Evolutionary conservation across 2,329 filamentous ascomycete species (phyloP).

Genomic region (Sclerotinia spermophila): DNA sequence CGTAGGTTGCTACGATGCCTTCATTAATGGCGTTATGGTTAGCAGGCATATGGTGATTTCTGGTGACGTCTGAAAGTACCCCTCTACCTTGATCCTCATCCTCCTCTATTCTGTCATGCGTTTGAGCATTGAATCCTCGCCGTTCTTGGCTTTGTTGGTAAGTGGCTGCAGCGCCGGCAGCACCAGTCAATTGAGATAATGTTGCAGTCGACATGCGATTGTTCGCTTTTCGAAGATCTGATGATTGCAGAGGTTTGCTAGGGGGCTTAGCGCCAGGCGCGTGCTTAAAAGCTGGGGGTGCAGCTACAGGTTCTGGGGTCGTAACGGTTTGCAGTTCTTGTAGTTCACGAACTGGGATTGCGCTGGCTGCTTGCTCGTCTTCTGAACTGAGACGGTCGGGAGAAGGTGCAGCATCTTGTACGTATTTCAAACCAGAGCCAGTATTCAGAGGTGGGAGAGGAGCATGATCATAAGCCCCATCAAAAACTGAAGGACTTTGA

Average conservation of each 20-base stretch:
- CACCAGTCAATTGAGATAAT: conserved; percentile 72
- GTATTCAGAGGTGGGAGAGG: conserved; percentile 33
- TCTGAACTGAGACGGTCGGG: conserved; percentile 56
- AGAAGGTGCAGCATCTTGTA: conserved; percentile 45
- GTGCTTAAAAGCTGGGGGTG: conserved; percentile 77
- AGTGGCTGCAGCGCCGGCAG: conserved; percentile 48
- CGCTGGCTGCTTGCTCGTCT: conserved; percentile 45
- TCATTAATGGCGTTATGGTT: conserved; percentile 35
- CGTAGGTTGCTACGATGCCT: conserved; percentile 37
- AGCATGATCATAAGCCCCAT: conserved; percentile 30
- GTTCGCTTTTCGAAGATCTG: conserved; percentile 75
- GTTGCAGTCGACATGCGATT: conserved; percentile 81
- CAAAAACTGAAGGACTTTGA: conserved; percentile 26
- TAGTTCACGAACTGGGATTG: conserved; percentile 48
- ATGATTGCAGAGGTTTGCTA: conserved; percentile 67
- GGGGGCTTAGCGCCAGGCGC: conserved; percentile 66
- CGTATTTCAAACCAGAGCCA: conserved; percentile 40
- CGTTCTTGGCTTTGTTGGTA: conserved; percentile 41
- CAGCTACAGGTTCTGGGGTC: conserved; percentile 67
- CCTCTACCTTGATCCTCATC: conserved; percentile 39
- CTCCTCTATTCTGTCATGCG: conserved; percentile 30
- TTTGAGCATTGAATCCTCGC: conserved; percentile 24
- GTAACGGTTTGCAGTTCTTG: conserved; percentile 55
- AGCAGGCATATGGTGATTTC: conserved; percentile 37
- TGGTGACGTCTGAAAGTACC: conserved; percentile 39